Conservation (phyloP, 257 asterid genomes). For the Lithospermum erythrorhizon region DNA sequence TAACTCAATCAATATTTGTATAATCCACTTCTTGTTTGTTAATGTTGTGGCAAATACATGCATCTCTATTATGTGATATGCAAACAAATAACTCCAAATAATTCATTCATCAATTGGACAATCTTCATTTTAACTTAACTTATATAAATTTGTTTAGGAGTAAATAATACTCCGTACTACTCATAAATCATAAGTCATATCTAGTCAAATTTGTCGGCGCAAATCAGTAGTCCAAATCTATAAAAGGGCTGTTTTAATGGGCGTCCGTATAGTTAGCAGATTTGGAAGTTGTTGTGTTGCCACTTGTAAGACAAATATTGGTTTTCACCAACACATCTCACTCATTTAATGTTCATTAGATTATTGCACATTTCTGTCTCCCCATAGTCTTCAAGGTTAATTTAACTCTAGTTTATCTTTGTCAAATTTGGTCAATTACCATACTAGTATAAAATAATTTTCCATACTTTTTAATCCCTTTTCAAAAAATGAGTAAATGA, state of each 20-base stretch:
- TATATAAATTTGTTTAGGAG: too few species aligned
- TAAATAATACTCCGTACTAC: too few species aligned
- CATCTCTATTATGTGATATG: too few species aligned
- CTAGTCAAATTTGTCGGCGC: background rate
- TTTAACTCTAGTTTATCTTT: background rate
- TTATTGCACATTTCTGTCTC: background rate
- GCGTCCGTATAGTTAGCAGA: background rate
- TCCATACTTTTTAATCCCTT: background rate
- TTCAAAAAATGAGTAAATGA: too few species aligned
- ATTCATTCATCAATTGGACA: too few species aligned
- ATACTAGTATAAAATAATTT: background rate
- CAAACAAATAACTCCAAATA: too few species aligned
- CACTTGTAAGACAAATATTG: background rate
- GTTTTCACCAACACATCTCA: background rate
- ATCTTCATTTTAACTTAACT: too few species aligned
- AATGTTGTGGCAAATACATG: too few species aligned
- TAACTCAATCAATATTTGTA: too few species aligned
- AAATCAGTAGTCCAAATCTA: background rate
- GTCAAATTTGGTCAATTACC: background rate
- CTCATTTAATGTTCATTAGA: background rate
- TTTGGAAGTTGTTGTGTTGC: background rate
- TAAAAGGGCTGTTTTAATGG: background rate
- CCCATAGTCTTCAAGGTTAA: background rate
- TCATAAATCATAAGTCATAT: background rate
- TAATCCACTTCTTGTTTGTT: too few species aligned